A percentile compares a stretch with the other conserved stretches of the same genome.
Evolutionary conservation across 1,284 basidiomycete genomes (phyloP).

Genomic region (Tausonia pullulans): DNA sequence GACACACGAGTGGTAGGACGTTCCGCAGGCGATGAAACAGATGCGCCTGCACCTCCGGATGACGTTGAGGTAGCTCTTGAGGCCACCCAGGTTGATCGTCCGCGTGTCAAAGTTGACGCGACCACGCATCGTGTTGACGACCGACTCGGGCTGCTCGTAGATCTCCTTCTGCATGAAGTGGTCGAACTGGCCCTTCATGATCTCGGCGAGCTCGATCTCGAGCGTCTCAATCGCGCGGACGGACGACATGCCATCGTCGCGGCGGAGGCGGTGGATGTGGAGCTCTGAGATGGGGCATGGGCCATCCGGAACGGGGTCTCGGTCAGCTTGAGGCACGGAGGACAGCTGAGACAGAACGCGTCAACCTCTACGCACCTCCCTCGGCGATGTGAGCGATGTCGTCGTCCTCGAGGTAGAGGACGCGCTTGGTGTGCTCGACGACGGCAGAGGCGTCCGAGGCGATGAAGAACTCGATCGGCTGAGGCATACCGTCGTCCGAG

Average conservation of each 20-base stretch:
- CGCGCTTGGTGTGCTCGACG: conserved; percentile 97
- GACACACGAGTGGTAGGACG: conserved; percentile 92
- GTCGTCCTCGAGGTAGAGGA: conserved; percentile 97
- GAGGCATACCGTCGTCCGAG: conserved; percentile 94
- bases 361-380: conserved; percentile 40
- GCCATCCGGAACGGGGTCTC: neutral
- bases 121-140: conserved; percentile 99
- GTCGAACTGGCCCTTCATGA: conserved; percentile 99
- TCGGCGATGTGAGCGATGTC: conserved; percentile 97
- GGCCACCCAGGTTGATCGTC: conserved; percentile 85
- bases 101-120: conserved; percentile 97
- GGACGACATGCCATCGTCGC: conserved; percentile 63
- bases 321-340: neutral
- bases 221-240: conserved; percentile 97
- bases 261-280: conserved; percentile 95
- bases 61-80: conserved; percentile 88
- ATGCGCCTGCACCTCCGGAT: conserved; percentile 91
- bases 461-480: conserved; percentile 99
- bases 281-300: conserved; percentile 46
- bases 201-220: conserved; percentile 96
- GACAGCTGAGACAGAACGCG: too few relatives aligned
- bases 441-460: conserved; percentile 95
- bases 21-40: conserved; percentile 95
- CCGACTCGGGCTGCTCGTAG: conserved; percentile 98
- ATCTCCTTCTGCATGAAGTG: conserved; percentile 99